Evolutionary conservation across 2,329 filamentous ascomycete species (phyloP), one percentile per base, ranked within the genome.

Genomic region (Allantophomopsis cytisporea): DNA sequence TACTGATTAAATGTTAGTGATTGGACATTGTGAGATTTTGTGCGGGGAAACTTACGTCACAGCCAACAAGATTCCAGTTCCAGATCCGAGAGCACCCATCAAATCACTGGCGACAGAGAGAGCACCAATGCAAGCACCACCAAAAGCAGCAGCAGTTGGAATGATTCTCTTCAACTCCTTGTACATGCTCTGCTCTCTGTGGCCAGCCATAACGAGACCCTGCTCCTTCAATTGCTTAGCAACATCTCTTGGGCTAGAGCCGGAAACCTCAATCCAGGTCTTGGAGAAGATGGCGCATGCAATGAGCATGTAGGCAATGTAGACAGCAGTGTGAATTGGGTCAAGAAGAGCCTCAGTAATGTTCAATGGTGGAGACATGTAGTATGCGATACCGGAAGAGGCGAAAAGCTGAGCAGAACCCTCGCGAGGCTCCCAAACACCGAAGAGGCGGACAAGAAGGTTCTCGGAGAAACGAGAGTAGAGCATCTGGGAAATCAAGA

Each of bases 161-260:
- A 98, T 98, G 55, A 98, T 91, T 57, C 91, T 83, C 83, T 98
- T 98, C 49, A 98, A 78, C 69, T 98, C 91, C 74, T 94, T 94
- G 79, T 98, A 98, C 91, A 98, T 98, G 72, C 84, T 93, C 75
- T 96, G 89, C 64, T 98, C 93, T 68, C 91, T 85, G 73, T 98
- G 91, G 58, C 91, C 91, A 56, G 91, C 89, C 93, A 98, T 98
- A 53, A 98, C 89, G 43, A 98, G 81, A 60, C 91, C 91, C 68
- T 98, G 91, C 58, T 98, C 93, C 80, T 98, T 98, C 63, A 98
- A 80, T 70, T 96, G 91, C 79, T 98, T 98, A 56, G 91, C 91
- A 50, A 98, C 93, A 59, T 98, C 91, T 57, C 91, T 84, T 44
- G 91, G 93, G 69, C 86, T 89, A 47, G 89, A 95, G 57, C 91